Conservation (phyloP, 2,329 filamentous ascomycete genomes). For the Cladosporium sphaerospermum region DNA sequence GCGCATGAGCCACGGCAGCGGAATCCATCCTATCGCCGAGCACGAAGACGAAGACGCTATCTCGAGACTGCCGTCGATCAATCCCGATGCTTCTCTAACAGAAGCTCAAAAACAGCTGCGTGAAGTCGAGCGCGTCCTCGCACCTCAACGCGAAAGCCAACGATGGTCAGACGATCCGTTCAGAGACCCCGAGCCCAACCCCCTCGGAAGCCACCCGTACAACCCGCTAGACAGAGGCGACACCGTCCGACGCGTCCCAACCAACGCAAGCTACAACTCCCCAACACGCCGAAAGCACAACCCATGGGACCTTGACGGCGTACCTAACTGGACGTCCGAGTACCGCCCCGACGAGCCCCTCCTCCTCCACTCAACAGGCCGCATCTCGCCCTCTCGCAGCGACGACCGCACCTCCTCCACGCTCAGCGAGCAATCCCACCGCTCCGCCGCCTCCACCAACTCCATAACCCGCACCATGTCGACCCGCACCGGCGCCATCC, state of each 20-base stretch:
- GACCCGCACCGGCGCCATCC: slow-evolving; percentile 37
- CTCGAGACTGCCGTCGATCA: background rate
- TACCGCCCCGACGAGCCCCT: slow-evolving; percentile 14
- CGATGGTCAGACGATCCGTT: slow-evolving; percentile 19
- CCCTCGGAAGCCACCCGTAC: slow-evolving; percentile 30
- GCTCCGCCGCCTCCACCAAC: slow-evolving; percentile 37
- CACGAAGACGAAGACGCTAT: slow-evolving; percentile 51
- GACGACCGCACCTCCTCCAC: slow-evolving; percentile 53
- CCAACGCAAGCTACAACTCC: slow-evolving; percentile 15
- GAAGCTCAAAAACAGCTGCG: slow-evolving; percentile 19
- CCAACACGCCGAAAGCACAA: slow-evolving; percentile 14
- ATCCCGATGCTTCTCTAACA: background rate
- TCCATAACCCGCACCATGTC: slow-evolving; percentile 42
- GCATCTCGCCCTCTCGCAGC: slow-evolving; percentile 44
- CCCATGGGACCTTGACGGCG: slow-evolving; percentile 15
- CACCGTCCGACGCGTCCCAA: slow-evolving; percentile 25
- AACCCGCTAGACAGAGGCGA: slow-evolving; percentile 22
- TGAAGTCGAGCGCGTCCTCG: slow-evolving; percentile 18
- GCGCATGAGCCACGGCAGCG: slow-evolving; percentile 44
- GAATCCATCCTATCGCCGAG: slow-evolving; percentile 59
- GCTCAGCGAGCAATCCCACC: slow-evolving; percentile 47
- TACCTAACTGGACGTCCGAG: slow-evolving; percentile 26
- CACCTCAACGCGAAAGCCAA: slow-evolving; percentile 10
- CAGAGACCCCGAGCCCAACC: slow-evolving; percentile 32
- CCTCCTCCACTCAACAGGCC: slow-evolving; percentile 24